These are phyloP conservation scores for Sedum album DNA, from an alignment of 164 flowering plant genomes.

Conservation along the genomic window DNA sequence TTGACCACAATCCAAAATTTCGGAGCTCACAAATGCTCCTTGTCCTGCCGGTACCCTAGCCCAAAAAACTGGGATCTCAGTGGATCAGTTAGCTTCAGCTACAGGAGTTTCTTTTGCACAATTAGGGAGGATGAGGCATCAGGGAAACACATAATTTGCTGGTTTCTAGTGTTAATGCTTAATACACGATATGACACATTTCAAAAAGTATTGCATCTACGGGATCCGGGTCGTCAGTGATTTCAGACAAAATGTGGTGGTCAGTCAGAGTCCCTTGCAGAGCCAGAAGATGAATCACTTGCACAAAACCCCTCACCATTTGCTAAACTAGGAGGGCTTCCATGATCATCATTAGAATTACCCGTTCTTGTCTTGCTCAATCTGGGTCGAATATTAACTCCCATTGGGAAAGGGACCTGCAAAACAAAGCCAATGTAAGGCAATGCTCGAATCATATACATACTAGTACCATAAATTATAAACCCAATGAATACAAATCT, in stretches of 20 bases:
- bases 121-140: conserved; percentile 3
- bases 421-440: not conserved
- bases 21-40: conserved; percentile 2
- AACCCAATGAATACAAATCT: not conserved
- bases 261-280: conserved; percentile 8
- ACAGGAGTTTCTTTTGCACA: conserved; percentile 1
- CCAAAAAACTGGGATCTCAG: not conserved
- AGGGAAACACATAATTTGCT: not conserved
- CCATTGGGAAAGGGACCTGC: conserved; percentile 13
- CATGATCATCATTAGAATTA: conserved; percentile 2
- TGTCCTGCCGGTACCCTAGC: conserved; percentile 1
- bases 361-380: not conserved
- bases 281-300: conserved; percentile 7
- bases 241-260: conserved; percentile 5
- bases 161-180: not conserved
- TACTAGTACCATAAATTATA: not conserved
- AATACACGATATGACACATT: not conserved
- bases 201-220: not conserved
- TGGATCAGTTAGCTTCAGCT: not conserved
- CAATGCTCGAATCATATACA: no score
- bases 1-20: not conserved
- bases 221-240: not conserved
- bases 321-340: conserved; percentile 7
- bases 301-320: conserved; percentile 10
- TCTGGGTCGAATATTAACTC: conserved; percentile 11